Evolutionary conservation across 2,329 filamentous ascomycete species (phyloP).

Genomic region (Aspergillus clavatus): DNA sequence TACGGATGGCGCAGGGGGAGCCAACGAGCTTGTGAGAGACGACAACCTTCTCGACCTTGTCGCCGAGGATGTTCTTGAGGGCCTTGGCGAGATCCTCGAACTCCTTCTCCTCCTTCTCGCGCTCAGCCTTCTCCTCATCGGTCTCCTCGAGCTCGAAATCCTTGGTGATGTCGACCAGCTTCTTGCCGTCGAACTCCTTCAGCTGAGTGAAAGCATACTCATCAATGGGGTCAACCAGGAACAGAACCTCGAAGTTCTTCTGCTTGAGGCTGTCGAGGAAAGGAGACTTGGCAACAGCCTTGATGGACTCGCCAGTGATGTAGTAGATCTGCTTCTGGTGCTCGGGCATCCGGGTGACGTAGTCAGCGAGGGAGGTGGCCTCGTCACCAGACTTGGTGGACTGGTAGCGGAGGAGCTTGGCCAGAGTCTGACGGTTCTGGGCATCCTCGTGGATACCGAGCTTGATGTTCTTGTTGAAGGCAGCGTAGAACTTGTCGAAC

Average conservation of each 20-base stretch:
- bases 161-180: constrained; percentile 99
- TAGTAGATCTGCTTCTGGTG: constrained; percentile 99
- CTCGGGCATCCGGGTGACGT: constrained; percentile 98
- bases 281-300: constrained; percentile 95
- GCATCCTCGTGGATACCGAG: constrained; percentile 99
- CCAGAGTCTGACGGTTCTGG: constrained; percentile 87
- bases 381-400: constrained; percentile 99
- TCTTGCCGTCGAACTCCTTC: constrained; percentile 99
- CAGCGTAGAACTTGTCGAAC: constrained; percentile 99
- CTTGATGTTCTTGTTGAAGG: constrained; percentile 99
- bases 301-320: constrained; percentile 99
- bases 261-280: constrained; percentile 98
- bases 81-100: constrained; percentile 91
- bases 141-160: constrained; percentile 99
- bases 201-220: constrained; percentile 99
- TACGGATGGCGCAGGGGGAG: constrained; percentile 96
- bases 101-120: constrained; percentile 97
- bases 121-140: constrained; percentile 95
- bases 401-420: constrained; percentile 98
- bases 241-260: constrained; percentile 99
- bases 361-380: constrained; percentile 89
- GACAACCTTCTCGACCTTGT: constrained; percentile 99
- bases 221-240: constrained; percentile 98
- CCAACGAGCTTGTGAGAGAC: constrained; percentile 95
- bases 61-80: constrained; percentile 97